These are phyloP conservation scores for Termitomyces bulborhizus DNA, from an alignment of 768 basidiomycete genomes.

Conservation along the genomic window DNA sequence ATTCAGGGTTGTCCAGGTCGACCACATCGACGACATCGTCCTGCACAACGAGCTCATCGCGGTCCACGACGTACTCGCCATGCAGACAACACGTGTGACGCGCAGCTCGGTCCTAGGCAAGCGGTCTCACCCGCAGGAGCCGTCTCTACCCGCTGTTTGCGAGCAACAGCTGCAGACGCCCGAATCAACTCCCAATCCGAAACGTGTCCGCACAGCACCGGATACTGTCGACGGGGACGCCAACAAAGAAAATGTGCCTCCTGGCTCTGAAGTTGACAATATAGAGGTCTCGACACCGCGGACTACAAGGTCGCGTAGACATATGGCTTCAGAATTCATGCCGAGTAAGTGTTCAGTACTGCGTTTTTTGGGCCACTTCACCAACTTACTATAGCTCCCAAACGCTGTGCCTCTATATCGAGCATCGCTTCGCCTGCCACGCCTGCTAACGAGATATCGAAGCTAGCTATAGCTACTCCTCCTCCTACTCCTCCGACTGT, in stretches of 20 bases:
- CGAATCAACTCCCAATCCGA: conserved; percentile 57
- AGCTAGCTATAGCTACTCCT: conserved; percentile 49
- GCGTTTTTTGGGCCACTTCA: conserved; percentile 9
- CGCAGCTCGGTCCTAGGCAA: conserved; percentile 50
- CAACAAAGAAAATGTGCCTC: conserved; percentile 81
- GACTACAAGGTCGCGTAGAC: conserved; percentile 32
- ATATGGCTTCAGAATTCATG: conserved; percentile 28
- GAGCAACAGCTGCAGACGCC: conserved; percentile 50
- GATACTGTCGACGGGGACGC: conserved; percentile 43
- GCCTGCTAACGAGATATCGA: conserved; percentile 35
- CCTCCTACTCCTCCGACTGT: conserved; percentile 51
- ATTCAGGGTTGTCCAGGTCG: conserved; percentile 15
- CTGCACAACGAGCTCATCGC: conserved; percentile 13
- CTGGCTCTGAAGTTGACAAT: conserved; percentile 33
- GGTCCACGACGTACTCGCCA: conserved; percentile 15
- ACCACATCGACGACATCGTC: conserved; percentile 16
- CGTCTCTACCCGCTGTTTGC: conserved; percentile 22
- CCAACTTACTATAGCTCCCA: conserved; percentile 26
- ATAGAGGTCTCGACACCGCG: conserved; percentile 30
- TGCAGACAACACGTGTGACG: conserved; percentile 36
- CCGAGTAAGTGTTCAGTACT: conserved; percentile 30
- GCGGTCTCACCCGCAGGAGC: conserved; percentile 34
- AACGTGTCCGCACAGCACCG: conserved; percentile 51
- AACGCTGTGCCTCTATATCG: conserved; percentile 45
- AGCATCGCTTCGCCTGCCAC: conserved; percentile 34